phyloP scores from a whole-genome alignment of 768 basidiomycete species.

The Candolleomyces eurysporus region DNA sequence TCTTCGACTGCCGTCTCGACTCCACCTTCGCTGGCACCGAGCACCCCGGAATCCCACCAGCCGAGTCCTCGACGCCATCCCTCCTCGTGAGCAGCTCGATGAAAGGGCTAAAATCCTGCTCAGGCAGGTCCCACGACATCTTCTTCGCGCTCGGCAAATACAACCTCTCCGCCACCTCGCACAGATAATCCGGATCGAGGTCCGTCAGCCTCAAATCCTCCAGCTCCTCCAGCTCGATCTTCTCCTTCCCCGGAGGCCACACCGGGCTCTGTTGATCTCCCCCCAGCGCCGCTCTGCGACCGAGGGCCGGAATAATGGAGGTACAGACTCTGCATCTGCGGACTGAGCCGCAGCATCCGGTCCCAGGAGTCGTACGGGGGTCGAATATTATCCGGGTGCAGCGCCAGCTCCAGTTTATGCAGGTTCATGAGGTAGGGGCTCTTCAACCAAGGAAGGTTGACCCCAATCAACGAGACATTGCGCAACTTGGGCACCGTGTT shows the following conservation, averaged over 20 bases:
- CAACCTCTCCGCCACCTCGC: conserved; percentile 44
- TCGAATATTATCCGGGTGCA: conserved; percentile 59
- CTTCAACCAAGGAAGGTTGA: conserved; percentile 59
- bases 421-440: conserved; percentile 50
- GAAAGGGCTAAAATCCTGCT: conserved; percentile 52
- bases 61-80: background rate
- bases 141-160: conserved; percentile 41
- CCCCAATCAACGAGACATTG: conserved; percentile 62
- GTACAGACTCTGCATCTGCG: conserved; percentile 43
- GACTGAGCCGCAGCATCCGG: conserved; percentile 49
- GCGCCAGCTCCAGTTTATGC: conserved; percentile 53
- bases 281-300: conserved; percentile 22
- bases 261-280: conserved; percentile 24
- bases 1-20: conserved; percentile 1
- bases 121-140: conserved; percentile 52
- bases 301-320: conserved; percentile 62
- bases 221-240: conserved; percentile 37
- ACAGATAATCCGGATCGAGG: conserved; percentile 54
- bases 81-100: conserved; percentile 33
- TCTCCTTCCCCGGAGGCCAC: conserved; percentile 32
- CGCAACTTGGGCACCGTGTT: conserved; percentile 49
- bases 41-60: background rate
- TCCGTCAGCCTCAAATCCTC: conserved; percentile 50
- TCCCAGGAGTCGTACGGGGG: conserved; percentile 55
- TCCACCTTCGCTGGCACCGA: background rate